A percentile compares a stretch with the other conserved stretches of the same genome.
Conservation (phyloP, 106 monocot species). For the Platanthera zijinensis region DNA sequence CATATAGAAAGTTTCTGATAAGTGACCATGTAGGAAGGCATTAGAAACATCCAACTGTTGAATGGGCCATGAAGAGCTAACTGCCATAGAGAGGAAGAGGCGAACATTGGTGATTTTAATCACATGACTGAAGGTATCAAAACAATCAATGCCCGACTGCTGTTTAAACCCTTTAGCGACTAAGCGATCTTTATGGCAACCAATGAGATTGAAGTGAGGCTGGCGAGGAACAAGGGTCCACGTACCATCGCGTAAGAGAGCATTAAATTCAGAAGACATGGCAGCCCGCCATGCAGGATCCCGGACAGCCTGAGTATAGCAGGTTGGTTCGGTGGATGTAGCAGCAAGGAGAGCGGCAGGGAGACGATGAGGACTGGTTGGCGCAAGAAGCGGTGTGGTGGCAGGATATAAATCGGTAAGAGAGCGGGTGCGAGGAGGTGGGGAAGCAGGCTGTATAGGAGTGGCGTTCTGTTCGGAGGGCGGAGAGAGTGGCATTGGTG, state of each 20-base stretch:
- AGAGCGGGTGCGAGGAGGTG: too few relatives aligned
- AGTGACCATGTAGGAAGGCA: not conserved
- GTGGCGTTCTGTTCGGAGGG: too few relatives aligned
- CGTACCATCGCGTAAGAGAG: not conserved
- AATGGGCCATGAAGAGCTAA: not conserved
- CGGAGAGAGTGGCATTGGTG: too few relatives aligned
- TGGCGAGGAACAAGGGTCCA: not conserved
- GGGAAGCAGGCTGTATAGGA: too few relatives aligned
- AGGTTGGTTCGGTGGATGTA: too few relatives aligned
- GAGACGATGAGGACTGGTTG: too few relatives aligned
- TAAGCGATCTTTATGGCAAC: not conserved
- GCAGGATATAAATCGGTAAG: too few relatives aligned
- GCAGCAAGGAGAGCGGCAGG: too few relatives aligned
- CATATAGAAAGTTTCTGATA: not conserved
- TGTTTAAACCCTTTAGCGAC: slow-evolving; percentile 1
- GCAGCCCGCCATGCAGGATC: not conserved
- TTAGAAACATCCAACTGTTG: not conserved
- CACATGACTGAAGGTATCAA: slow-evolving; percentile 7
- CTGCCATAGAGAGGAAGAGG: not conserved
- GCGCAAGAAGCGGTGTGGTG: too few relatives aligned
- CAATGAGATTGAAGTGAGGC: not conserved
- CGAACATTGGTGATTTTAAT: not conserved
- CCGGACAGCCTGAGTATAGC: too few relatives aligned
- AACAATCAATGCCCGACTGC: not conserved
- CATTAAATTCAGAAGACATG: not conserved